Evolutionary conservation across 108 stramenopile genomes (phyloP), one percentile per base, ranked within the genome.

Genomic region (Craspedostauros australis): DNA sequence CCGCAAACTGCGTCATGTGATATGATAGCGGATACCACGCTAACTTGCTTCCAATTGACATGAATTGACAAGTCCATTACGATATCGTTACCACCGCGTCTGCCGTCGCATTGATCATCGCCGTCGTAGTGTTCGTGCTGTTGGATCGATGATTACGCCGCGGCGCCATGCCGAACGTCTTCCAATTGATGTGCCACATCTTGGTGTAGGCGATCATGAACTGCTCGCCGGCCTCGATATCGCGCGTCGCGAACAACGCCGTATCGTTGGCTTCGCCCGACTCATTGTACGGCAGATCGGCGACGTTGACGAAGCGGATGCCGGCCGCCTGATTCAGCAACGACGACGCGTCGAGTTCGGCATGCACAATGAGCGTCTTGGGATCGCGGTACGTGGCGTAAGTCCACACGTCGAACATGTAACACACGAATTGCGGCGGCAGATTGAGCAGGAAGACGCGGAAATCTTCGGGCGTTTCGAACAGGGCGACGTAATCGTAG

Each of bases 401-500:
- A 44, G 26, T 62, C 61, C 8, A 53, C 39, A 44, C 61, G 7
- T 27, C 16, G 3, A 64, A 19, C 4, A 54, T 30, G 48, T 64
- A 45, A 39, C 62, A 64, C 18, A 54, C 62, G 11, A 55, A 1
- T 3, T 31, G 16, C 15, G 27, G 21, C 4, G 62, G 43, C 23
- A 64, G 52, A 5, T 20, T 26, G 14, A 28, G 42, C 11, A 64
- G 19, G 27, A 64, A 64, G 3, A 29, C 6, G 18, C 62, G 43
- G 28, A 37, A 64, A 15, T 54, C 45, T 15, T 48, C 5, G n/a
- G 27, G 46, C 4, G 45, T 46, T 9, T 19, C 22, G 31, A 64
- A 64, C 3, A 31, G 22, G 20, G 62, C 62, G 20, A 46, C 48
- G 21, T 54, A 40, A 24, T 23, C 39, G 1, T 45, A 46, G 30